These are phyloP conservation scores for Cetradonia linearis DNA, from an alignment of 495 filamentous ascomycete species.

Conservation along the genomic window DNA sequence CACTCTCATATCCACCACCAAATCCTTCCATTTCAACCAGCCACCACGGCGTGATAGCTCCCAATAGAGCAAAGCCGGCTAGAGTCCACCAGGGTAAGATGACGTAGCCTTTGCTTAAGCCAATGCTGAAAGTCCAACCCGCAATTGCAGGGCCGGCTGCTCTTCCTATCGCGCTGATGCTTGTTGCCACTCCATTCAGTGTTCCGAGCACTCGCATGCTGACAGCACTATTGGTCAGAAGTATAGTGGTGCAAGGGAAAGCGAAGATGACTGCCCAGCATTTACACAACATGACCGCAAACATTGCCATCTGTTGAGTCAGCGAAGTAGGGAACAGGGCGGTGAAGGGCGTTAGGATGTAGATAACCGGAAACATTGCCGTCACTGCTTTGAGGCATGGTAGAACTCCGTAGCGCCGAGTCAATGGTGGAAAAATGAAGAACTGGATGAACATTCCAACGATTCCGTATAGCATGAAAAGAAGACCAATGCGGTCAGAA, in stretches of 20 bases:
- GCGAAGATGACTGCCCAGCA: conserved; percentile 63
- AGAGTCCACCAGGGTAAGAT: conserved; percentile 75
- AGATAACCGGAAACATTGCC: conserved; percentile 58
- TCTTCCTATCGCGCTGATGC: conserved; percentile 65
- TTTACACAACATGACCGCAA: conserved; percentile 55
- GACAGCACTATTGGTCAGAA: conserved; percentile 76
- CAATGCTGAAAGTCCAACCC: conserved; percentile 57
- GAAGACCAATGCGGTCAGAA: conserved; percentile 62
- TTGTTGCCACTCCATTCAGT: conserved; percentile 79
- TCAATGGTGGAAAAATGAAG: conserved; percentile 61
- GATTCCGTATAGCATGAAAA: conserved; percentile 67
- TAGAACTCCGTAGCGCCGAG: conserved; percentile 58
- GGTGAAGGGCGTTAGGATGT: conserved; percentile 64
- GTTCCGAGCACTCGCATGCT: conserved; percentile 71
- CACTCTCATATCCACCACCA: conserved; percentile 31
- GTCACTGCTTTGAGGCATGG: conserved; percentile 52
- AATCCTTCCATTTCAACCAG: conserved; percentile 71
- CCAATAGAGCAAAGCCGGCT: conserved; percentile 45
- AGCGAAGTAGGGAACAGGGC: conserved; percentile 35
- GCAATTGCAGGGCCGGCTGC: conserved; percentile 63
- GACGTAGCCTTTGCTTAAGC: conserved; percentile 59
- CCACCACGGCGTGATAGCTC: conserved; percentile 57
- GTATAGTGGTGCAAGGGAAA: conserved; percentile 80
- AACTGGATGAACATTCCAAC: conserved; percentile 68
- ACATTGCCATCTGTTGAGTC: conserved; percentile 33